Base-by-base conservation (phyloP, 768 basidiomycete species). In the Lactarius quietus region DNA sequence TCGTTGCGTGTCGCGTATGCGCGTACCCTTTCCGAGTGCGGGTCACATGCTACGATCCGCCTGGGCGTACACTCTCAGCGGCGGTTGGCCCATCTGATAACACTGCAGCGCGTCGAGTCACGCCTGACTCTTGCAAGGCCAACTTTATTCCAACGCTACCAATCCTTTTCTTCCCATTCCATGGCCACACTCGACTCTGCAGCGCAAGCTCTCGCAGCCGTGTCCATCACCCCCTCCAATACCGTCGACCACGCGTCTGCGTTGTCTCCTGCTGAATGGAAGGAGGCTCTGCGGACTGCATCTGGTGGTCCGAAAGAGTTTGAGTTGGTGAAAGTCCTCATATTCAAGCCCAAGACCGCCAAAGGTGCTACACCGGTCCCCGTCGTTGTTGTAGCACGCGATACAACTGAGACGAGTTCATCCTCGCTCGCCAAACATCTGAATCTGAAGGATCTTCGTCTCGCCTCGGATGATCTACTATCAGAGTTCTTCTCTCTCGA, bases 291-390 rank as follows among this genome's bases (percentile, higher is more conserved):
- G 70, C 79, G 82, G 66, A 79, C 83, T 8, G 75, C 77, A 58
- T 69, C 81, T 43, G 77, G 81, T 15, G 78, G 82, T 28, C 87
- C 88, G 1, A 78, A 77, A 55, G 79, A 80, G 18, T 91, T 88
- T 72, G 85, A 90, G 74, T 81, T 92, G 70, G 83, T 90, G 74
- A 95, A 94, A 76, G 91, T 90, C 56, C 87, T 95, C 70, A 88
- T 96, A 62, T 96, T 93, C 87, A 98, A 98, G 74, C 95, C 95
- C 36, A 95, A 95, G 77, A 93, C 94, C 3, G 89, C 94, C n/a
- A 97, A 97, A 76, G 83, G 85, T 0, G 92, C 90, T 8, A 85
- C 83, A 35, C 86, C 93, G 1, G 83, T 93, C 59, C 95, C 94
- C 9, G 86, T 98, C 64, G 82, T 98, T 69, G 88, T 95, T 65